Percentiles rank a stretch among this genome's conserved stretches.
Evolutionary conservation across 2,329 filamentous ascomycete species (phyloP).

Genomic region (Pseudocercospora eumusae): DNA sequence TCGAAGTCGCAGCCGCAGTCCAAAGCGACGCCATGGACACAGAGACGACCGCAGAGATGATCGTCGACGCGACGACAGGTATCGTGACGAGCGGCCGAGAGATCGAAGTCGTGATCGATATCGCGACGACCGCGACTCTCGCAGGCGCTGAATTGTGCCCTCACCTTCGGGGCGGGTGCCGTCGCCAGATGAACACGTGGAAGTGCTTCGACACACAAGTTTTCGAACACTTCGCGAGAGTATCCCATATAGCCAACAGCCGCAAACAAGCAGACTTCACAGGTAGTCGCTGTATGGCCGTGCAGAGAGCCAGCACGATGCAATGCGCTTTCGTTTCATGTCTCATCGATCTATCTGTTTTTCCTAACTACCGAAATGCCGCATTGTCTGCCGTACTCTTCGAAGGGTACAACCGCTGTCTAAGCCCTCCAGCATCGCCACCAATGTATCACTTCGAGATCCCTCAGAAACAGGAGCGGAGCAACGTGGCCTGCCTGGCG

Average conservation of each 20-base stretch:
- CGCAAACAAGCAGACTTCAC: background rate
- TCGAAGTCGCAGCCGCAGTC: conserved; percentile 38
- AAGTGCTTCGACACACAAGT: background rate
- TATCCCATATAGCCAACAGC: background rate
- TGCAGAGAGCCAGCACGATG: background rate
- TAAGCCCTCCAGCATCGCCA: background rate
- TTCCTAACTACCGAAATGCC: background rate
- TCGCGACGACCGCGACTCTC: conserved; percentile 12
- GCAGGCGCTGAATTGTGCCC: background rate
- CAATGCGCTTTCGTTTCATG: background rate
- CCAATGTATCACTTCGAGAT: background rate
- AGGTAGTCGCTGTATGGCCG: background rate
- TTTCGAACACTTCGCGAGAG: background rate
- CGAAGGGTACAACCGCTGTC: background rate
- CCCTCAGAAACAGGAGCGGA: background rate
- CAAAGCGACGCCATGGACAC: conserved; percentile 30
- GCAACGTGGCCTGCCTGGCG: too few species aligned
- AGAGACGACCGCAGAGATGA: conserved; percentile 25
- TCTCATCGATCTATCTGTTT: background rate
- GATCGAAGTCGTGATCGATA: conserved; percentile 23
- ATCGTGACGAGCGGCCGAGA: conserved; percentile 26
- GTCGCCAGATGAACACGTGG: background rate
- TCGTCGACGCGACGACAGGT: conserved; percentile 17
- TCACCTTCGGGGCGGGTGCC: background rate
- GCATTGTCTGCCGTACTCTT: background rate